Percentiles rank a stretch among this genome's conserved stretches.
These are phyloP conservation scores for Beauveria asiatica DNA, from an alignment of 2,329 filamentous ascomycete genomes.

Conservation along the genomic window DNA sequence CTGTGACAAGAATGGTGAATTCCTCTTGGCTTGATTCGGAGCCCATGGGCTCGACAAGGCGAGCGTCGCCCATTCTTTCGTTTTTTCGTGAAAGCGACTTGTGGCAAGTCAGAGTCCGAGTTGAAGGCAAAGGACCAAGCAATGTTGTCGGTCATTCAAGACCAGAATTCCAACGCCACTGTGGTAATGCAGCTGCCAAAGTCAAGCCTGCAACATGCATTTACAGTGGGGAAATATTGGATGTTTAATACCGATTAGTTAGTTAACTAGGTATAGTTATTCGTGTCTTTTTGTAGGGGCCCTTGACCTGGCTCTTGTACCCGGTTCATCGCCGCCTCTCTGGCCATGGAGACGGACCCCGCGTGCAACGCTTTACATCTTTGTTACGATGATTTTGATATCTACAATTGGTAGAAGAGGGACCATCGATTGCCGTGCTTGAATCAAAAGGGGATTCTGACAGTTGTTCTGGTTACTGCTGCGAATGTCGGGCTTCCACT, in stretches of 20 bases:
- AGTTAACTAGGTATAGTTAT: background rate
- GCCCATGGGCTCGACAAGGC: slow-evolving; percentile 19
- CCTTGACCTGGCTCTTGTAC: background rate
- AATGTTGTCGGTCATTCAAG: background rate
- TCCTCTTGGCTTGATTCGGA: slow-evolving; percentile 35
- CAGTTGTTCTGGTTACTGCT: too few relatives aligned
- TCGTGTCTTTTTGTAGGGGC: too few relatives aligned
- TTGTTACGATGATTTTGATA: background rate
- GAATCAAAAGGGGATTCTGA: too few relatives aligned
- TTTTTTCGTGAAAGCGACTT: too few relatives aligned
- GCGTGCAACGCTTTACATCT: background rate
- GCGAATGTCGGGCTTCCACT: too few relatives aligned
- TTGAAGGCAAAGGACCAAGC: background rate
- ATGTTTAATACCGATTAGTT: background rate
- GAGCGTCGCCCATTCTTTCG: slow-evolving; percentile 3
- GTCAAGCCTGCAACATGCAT: background rate
- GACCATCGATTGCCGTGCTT: too few relatives aligned
- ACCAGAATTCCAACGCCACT: background rate
- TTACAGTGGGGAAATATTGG: background rate
- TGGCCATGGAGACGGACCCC: slow-evolving; percentile 2
- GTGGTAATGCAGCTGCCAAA: background rate
- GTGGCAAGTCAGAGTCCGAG: background rate
- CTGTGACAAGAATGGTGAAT: slow-evolving; percentile 51
- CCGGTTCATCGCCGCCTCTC: background rate
- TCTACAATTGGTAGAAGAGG: too few relatives aligned